Evolutionary conservation across 1,284 basidiomycete genomes (phyloP).

Genomic region (Cutaneotrichosporon dermatis): DNA sequence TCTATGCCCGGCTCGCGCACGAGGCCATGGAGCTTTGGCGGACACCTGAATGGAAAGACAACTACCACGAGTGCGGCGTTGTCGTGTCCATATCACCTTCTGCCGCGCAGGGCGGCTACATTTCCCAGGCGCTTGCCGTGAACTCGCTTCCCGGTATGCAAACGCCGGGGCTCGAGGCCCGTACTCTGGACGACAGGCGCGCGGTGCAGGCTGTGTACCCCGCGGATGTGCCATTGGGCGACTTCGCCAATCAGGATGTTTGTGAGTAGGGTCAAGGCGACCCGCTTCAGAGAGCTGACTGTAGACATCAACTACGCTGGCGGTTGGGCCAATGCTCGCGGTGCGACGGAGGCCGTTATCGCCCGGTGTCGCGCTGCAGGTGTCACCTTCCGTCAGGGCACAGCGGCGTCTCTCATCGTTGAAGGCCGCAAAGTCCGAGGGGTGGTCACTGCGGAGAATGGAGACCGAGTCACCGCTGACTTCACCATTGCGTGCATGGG

Average conservation of each 20-base stretch:
- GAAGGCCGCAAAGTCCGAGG: constrained; percentile 52
- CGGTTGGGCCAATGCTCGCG: constrained; percentile 73
- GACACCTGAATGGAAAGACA: constrained; percentile 58
- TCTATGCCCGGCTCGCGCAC: constrained; percentile 19
- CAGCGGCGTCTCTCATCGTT: constrained; percentile 8
- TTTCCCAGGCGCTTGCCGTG: constrained; percentile 13
- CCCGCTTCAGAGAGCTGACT: background rate
- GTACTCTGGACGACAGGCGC: background rate
- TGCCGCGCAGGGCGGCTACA: constrained; percentile 8
- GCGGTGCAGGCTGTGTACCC: constrained; percentile 23
- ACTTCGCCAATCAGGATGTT: constrained; percentile 44
- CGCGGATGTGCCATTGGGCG: constrained; percentile 1
- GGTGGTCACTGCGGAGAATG: constrained; percentile 52
- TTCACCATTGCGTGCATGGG: constrained; percentile 36
- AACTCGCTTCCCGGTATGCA: constrained; percentile 18
- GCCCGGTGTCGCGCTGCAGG: constrained; percentile 12
- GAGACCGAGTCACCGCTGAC: constrained; percentile 49
- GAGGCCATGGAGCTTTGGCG: constrained; percentile 33
- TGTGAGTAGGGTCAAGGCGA: constrained; percentile 40
- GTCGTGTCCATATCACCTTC: constrained; percentile 7
- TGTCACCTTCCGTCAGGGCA: constrained; percentile 13
- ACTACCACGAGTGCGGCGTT: constrained; percentile 65
- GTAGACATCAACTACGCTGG: constrained; percentile 62
- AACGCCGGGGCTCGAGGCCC: constrained; percentile 15
- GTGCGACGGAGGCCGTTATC: constrained; percentile 54